Conservation (phyloP, 2,329 filamentous ascomycete genomes). For the Fusarium tjaetaba region DNA sequence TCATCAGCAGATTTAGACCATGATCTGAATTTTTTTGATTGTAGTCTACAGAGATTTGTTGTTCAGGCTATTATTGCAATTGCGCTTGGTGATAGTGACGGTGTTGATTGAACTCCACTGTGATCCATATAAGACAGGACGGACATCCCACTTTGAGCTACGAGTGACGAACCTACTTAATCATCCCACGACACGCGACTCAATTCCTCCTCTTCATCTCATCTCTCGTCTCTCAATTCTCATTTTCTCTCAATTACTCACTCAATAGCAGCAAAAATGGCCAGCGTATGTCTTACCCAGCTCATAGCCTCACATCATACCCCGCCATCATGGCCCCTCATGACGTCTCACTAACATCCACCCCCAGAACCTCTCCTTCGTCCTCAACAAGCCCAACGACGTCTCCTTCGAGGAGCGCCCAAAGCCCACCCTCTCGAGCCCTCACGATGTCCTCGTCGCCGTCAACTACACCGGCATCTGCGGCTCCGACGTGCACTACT, state of each 20-base stretch:
- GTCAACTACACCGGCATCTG: conserved; percentile 90
- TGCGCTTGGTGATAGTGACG: background rate
- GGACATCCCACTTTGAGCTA: conserved; percentile 18
- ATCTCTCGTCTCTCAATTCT: background rate
- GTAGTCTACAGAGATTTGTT: background rate
- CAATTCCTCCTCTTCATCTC: background rate
- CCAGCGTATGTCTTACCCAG: conserved; percentile 35
- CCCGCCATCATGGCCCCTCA: conserved; percentile 32
- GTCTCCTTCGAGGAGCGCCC: conserved; percentile 81
- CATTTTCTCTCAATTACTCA: background rate
- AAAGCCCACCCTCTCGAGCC: conserved; percentile 71
- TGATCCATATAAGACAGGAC: conserved; percentile 35
- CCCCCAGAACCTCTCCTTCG: conserved; percentile 80
- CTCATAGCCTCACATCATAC: conserved; percentile 1
- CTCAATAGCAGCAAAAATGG: conserved; percentile 29
- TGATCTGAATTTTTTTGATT: conserved; percentile 9
- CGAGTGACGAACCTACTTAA: conserved; percentile 4
- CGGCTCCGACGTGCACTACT: conserved; percentile 90
- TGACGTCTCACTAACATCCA: conserved; percentile 18
- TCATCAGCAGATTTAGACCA: conserved; percentile 36
- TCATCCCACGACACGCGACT: conserved; percentile 4
- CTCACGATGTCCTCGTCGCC: conserved; percentile 82
- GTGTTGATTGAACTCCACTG: conserved; percentile 22
- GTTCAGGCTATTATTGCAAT: conserved; percentile 21
- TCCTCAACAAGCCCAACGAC: conserved; percentile 79